Conservation (phyloP, 345 rosid species). For the Citrus unshiu region DNA sequence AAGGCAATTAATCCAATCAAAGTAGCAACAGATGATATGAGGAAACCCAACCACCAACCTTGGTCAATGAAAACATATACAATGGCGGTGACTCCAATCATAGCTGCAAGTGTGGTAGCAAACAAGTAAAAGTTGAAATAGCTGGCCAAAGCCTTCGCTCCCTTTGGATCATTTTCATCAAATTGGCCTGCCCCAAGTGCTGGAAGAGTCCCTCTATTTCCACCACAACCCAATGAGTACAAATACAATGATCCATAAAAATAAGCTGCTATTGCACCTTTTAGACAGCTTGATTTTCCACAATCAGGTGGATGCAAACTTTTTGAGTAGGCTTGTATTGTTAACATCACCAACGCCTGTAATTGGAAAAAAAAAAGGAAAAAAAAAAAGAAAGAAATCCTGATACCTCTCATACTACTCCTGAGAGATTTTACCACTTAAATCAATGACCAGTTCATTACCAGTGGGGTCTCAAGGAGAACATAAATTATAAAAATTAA, state of each 20-base stretch:
- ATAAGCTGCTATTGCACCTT: constrained; percentile 34
- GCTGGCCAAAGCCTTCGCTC: constrained; percentile 37
- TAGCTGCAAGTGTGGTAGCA: constrained; percentile 32
- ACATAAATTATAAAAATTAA: too few relatives aligned
- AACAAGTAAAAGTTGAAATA: constrained; percentile 43
- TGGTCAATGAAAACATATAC: constrained; percentile 34
- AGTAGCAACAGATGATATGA: constrained; percentile 30
- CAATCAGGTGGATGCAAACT: constrained; percentile 35
- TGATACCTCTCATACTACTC: background rate
- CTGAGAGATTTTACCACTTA: too few relatives aligned
- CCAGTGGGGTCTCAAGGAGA: too few relatives aligned
- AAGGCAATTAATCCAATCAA: constrained; percentile 30
- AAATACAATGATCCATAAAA: constrained; percentile 29
- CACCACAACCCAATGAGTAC: constrained; percentile 45
- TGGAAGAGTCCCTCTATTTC: constrained; percentile 38
- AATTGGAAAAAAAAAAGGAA: background rate
- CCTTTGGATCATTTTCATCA: constrained; percentile 19
- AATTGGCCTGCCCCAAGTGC: constrained; percentile 59
- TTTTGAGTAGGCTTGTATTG: constrained; percentile 42
- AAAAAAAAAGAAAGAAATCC: background rate
- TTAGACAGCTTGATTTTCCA: constrained; percentile 31
- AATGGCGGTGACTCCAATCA: constrained; percentile 43
- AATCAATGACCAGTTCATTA: too few relatives aligned
- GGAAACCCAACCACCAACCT: constrained; percentile 46
- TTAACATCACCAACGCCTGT: constrained; percentile 44